Base-by-base conservation (phyloP, 2,329 filamentous ascomycete species). In the Didymella keratinophila region DNA sequence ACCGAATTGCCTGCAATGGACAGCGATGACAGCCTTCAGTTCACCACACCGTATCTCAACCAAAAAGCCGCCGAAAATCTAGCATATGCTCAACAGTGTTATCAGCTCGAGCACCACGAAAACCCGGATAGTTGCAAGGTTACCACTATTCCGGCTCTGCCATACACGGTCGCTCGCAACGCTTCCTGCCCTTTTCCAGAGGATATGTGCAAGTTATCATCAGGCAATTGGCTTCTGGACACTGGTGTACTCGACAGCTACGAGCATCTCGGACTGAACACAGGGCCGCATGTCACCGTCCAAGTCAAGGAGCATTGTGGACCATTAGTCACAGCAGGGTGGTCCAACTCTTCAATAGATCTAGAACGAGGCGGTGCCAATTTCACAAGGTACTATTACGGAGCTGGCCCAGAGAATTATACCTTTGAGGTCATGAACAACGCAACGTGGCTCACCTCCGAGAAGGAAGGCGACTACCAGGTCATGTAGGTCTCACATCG, bases 191-290 rank as follows among this genome's bases (percentile, higher is more conserved):
- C 53, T 1, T 56, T 54, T 34, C 14, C 28, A 16, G 30, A 8
- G 10, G 32, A 36, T 6, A 32, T 50, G 18, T 56, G 53, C 20
- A 50, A 56, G 11, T 10, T 12, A 3, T 11, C 30, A 1, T 45
- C 16, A 6, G 41, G 20, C 0, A 71, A 67, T 18, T 14, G 71
- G 0, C 2, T 47, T 0, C 30, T 71, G 0, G 68, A 71, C 23
- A 66, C 62, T 3, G 67, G 64, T 6, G 46, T 50, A 14, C 46
- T 71, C 0, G 55, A 71, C 34, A 69, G 63, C 32, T 52, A 55
- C n/a, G n/a, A 50, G 1, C 50, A 71, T 47, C 51, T 72, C 11
- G 70, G 69, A 0, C 21, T 72, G 30, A 71, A 69, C 32, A 52
- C 47, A 1, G 58, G 64, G 1, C 56, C 53, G 16, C 56, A 32